Evolutionary conservation across 1,284 basidiomycete genomes (phyloP).

Genomic region (Ceratobasidium sp.): DNA sequence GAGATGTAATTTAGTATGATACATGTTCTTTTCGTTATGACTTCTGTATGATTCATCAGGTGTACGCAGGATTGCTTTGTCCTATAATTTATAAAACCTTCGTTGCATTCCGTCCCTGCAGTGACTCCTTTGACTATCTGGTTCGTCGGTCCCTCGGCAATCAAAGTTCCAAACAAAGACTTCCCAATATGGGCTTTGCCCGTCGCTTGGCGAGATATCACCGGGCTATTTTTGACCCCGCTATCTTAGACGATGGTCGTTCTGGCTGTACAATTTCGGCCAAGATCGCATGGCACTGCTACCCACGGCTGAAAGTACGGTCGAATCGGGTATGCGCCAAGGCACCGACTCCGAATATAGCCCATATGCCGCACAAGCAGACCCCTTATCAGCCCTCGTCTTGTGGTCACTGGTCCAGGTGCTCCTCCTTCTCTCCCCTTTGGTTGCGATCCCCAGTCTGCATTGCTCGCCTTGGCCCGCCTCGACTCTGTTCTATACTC

Average conservation of each 20-base stretch:
- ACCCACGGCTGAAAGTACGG: background rate
- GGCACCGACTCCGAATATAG: background rate
- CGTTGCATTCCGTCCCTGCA: background rate
- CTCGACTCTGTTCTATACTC: background rate
- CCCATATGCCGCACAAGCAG: background rate
- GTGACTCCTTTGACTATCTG: background rate
- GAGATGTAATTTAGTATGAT: conserved; percentile 1
- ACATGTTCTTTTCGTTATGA: conserved; percentile 10
- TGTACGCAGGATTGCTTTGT: conserved; percentile 18
- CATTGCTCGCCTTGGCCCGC: background rate
- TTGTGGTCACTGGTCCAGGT: background rate
- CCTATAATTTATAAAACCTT: background rate
- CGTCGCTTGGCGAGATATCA: conserved; percentile 17
- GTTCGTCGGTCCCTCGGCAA: background rate
- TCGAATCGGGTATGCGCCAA: conserved; percentile 9
- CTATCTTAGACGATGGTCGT: background rate
- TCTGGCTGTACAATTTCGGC: conserved; percentile 1
- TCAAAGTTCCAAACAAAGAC: background rate
- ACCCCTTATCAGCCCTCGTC: conserved; percentile 17
- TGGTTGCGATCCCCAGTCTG: background rate
- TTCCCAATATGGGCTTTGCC: conserved; percentile 1
- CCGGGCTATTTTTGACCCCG: conserved; percentile 13
- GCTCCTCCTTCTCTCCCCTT: background rate
- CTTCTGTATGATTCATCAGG: background rate
- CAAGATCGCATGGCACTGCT: background rate